Base-by-base conservation (phyloP, 2,329 filamentous ascomycete genomes). In the Colletotrichum lentis region DNA sequence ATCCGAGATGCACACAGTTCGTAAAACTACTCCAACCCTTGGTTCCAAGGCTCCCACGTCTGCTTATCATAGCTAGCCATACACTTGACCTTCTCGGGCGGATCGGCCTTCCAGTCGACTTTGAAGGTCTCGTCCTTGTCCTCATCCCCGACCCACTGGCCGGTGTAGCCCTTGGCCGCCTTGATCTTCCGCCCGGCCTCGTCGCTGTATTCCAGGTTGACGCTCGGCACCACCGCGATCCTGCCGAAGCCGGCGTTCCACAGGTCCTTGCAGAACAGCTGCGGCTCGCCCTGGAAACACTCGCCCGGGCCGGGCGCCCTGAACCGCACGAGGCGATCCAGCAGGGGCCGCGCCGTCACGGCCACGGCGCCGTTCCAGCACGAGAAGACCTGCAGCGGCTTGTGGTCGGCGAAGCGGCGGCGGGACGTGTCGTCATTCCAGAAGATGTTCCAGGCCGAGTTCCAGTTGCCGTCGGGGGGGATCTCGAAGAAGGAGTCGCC, bases 331-430 rank as follows among this genome's bases (percentile, higher is more conserved):
- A 76, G 77, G 0, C 76, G 72, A 16, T 80, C 75, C 4, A 86
- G 65, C 10, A 88, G 73, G 0, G 85, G 84, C 47, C 76, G 75
- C 0, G 85, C 85, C 0, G 76, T 77, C 59, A 88, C 82, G 0
- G 80, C 81, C 0, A 80, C 79, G 0, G 82, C 84, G 2, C 87
- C 87, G 67, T 88, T 88, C 86, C 87, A 89, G 74, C 87, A 89
- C 0, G 85, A 74, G 67, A 86, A 89, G 0, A 88, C 86, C 73
- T 88, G 87, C 67, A 88, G 84, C 0, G 87, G 85, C n/a, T 76
- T 74, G 27, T 77, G 74, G 0, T 69, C 68, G 0, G 69, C 53
- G 61, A 80, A 81, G 3, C 80, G 75, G 2, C 67, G 53, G 8
- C 71, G 75, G 2, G 81, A 74, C 0, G 73, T 74, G 0, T 74